Percentiles rank a stretch among this genome's conserved stretches.
phyloP scores from a whole-genome alignment of 2,329 filamentous ascomycete genomes.

The Botrytis sinoallii region DNA sequence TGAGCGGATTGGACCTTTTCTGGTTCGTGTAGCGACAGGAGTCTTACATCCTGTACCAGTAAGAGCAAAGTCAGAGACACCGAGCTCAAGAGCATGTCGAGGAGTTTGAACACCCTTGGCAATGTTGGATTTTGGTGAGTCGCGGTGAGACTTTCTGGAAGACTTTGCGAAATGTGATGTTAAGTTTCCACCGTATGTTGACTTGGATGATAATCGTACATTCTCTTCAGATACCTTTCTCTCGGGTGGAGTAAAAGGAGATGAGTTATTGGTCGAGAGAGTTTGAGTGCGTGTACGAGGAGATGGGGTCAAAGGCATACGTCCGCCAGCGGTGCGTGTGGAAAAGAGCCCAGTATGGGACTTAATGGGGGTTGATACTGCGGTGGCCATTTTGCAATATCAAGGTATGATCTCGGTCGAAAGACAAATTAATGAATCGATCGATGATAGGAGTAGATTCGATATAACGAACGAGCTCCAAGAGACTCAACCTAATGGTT shows the following conservation, averaged over 20 bases:
- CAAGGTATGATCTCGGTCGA: constrained; percentile 44
- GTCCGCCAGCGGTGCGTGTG: constrained; percentile 86
- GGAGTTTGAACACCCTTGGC: constrained; percentile 71
- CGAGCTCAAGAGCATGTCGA: constrained; percentile 78
- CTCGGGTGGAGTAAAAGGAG: constrained; percentile 71
- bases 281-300: constrained; percentile 62
- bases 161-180: constrained; percentile 74
- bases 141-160: constrained; percentile 64
- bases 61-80: constrained; percentile 88
- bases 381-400: constrained; percentile 71
- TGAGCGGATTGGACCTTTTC: constrained; percentile 52
- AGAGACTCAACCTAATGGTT: constrained; percentile 60
- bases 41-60: constrained; percentile 76
- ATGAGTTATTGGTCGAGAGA: constrained; percentile 56
- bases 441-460: constrained; percentile 35
- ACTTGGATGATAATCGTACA: constrained; percentile 55
- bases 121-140: constrained; percentile 97
- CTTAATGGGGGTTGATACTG: constrained; percentile 89
- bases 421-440: constrained; percentile 50
- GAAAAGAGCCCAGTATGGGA: constrained; percentile 92
- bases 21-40: constrained; percentile 54
- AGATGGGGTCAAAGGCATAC: constrained; percentile 91
- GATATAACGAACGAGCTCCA: constrained; percentile 49
- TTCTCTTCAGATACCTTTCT: constrained; percentile 53
- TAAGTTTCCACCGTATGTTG: constrained; percentile 77